A percentile compares a stretch with the other conserved stretches of the same genome.
Evolutionary conservation across 2,329 filamentous ascomycete species (phyloP).

Genomic region (Penicillium verrucosum): DNA sequence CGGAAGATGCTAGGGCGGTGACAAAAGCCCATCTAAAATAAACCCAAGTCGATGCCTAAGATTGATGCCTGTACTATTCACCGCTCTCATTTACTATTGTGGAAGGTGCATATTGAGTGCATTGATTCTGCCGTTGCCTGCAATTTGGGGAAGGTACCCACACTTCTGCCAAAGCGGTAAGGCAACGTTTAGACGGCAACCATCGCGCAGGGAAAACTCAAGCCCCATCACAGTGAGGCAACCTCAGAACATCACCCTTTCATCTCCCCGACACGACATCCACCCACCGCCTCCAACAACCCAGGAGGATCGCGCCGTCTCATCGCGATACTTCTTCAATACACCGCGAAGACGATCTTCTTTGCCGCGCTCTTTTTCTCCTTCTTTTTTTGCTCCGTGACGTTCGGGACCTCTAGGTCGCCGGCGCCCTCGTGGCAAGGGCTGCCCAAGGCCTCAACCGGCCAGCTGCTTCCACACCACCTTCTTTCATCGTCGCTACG

Average conservation of each 20-base stretch:
- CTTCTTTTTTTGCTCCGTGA: conserved; percentile 34
- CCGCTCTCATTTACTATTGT: background rate
- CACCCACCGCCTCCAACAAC: conserved; percentile 26
- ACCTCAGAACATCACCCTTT: conserved; percentile 42
- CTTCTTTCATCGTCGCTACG: conserved; percentile 32
- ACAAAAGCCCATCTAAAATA: conserved; percentile 1
- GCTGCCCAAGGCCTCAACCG: conserved; percentile 46
- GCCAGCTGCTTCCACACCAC: conserved; percentile 37
- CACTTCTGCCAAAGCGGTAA: conserved; percentile 23
- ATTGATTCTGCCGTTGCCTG: background rate
- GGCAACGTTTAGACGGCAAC: conserved; percentile 20
- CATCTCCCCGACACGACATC: conserved; percentile 38
- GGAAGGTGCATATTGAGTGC: background rate
- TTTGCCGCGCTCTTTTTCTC: conserved; percentile 27
- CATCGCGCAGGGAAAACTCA: conserved; percentile 37
- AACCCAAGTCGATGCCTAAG: conserved; percentile 1
- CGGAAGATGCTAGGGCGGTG: conserved; percentile 13
- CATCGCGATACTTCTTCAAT: conserved; percentile 41
- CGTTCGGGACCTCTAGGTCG: conserved; percentile 37
- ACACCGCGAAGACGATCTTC: conserved; percentile 25
- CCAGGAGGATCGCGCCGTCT: conserved; percentile 40
- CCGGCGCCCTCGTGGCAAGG: conserved; percentile 49
- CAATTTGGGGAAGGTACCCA: conserved; percentile 8
- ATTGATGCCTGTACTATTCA: background rate
- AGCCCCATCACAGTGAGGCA: conserved; percentile 40